These are phyloP conservation scores for Dactylonectria macrodidyma DNA, from an alignment of 2,329 filamentous ascomycete genomes.

Conservation along the genomic window DNA sequence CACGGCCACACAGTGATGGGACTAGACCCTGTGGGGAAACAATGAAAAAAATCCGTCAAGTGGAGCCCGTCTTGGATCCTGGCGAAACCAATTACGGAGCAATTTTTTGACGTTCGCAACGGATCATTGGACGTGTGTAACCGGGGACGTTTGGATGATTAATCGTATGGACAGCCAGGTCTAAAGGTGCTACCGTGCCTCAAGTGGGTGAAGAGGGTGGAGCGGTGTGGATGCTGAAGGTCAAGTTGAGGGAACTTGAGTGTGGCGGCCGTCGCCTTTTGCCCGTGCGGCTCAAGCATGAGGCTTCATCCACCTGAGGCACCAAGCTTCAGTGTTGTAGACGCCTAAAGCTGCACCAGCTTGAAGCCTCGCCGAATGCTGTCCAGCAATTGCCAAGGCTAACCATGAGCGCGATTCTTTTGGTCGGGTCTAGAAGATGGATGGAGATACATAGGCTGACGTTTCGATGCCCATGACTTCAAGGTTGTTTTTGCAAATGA, in stretches of 20 bases:
- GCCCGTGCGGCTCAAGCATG: background rate
- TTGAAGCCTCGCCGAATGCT: background rate
- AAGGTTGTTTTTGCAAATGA: background rate
- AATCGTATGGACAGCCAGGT: background rate
- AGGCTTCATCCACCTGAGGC: background rate
- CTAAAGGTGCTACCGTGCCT: background rate
- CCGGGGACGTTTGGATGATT: conserved; percentile 2
- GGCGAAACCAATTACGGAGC: conserved; percentile 26
- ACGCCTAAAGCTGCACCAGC: background rate
- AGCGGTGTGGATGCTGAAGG: background rate
- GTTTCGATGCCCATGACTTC: background rate
- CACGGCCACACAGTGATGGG: conserved; percentile 7
- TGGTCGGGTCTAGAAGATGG: background rate
- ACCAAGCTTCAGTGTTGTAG: background rate
- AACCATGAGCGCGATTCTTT: background rate
- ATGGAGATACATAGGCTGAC: background rate
- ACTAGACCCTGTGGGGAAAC: conserved; percentile 6
- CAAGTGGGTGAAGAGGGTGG: background rate
- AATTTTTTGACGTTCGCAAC: conserved; percentile 33
- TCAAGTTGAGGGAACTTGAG: background rate
- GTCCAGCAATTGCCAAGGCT: background rate
- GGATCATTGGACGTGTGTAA: conserved; percentile 39
- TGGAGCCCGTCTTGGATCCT: conserved; percentile 37
- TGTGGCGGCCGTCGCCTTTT: background rate
- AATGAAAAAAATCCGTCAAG: conserved; percentile 37